These are phyloP conservation scores for Calendula officinalis DNA, from an alignment of 129 eudicot genomes.

Conservation along the genomic window DNA sequence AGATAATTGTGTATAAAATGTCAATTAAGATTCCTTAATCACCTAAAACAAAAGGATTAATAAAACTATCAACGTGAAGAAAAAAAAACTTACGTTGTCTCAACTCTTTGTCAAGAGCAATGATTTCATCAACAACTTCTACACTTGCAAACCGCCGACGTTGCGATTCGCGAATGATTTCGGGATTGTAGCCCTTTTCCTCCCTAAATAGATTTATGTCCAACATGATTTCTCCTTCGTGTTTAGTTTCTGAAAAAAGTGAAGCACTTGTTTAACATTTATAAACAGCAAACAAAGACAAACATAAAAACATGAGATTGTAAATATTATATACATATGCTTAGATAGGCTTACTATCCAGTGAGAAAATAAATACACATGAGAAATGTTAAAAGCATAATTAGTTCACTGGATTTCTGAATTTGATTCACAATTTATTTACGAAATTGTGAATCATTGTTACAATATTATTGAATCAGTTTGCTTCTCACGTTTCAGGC, in stretches of 20 bases:
- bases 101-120: constrained; percentile 69
- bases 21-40: background rate
- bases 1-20: background rate
- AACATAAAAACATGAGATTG: background rate
- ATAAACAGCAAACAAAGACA: background rate
- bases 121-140: constrained; percentile 72
- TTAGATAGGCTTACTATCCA: background rate
- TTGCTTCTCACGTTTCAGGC: too few relatives aligned
- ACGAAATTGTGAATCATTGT: too few relatives aligned
- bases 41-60: constrained; percentile 7
- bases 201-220: constrained; percentile 79
- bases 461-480: too few relatives aligned
- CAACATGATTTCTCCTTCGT: constrained; percentile 42
- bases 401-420: too few relatives aligned
- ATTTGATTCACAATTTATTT: too few relatives aligned
- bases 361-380: background rate
- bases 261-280: background rate
- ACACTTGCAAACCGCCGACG: constrained; percentile 71
- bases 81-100: constrained; percentile 44
- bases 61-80: background rate
- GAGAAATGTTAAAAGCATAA: too few relatives aligned
- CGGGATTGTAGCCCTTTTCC: constrained; percentile 78
- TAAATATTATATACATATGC: background rate
- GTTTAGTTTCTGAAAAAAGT: constrained; percentile 17
- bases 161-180: constrained; percentile 77